Percentiles rank a stretch among this genome's conserved stretches.
These are phyloP conservation scores for Achlya hypogyna DNA, from an alignment of 352 stramenopile species.

Conservation along the genomic window DNA sequence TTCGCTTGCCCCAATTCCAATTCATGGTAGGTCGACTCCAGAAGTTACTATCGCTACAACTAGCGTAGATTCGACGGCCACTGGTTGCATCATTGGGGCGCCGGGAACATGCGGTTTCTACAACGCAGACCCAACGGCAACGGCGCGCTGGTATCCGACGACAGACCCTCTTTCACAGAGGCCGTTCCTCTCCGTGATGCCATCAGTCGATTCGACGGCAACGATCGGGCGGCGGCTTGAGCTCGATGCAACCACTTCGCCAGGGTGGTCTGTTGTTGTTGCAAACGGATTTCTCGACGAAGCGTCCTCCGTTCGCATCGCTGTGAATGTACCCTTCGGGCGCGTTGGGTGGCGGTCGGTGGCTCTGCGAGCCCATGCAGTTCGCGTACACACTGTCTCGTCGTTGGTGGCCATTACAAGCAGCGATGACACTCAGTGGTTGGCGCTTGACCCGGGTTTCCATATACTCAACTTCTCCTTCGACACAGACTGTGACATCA, in stretches of 20 bases:
- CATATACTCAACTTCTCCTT: background rate
- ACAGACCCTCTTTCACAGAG: background rate
- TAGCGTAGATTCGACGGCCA: background rate
- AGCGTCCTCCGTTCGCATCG: background rate
- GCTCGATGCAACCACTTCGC: no score
- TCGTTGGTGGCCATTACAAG: no score
- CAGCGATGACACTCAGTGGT: background rate
- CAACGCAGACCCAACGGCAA: background rate
- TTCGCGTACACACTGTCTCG: no score
- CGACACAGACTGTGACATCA: background rate
- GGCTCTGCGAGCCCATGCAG: no score
- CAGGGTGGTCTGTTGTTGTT: background rate
- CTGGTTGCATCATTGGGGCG: background rate
- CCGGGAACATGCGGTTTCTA: background rate
- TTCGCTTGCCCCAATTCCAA: background rate
- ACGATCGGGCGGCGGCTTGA: no score
- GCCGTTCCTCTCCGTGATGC: background rate
- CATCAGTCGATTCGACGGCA: background rate
- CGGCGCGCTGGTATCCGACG: background rate
- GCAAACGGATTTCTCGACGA: background rate
- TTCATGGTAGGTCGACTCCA: background rate
- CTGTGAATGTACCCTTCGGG: background rate
- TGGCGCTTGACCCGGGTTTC: background rate
- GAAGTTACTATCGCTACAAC: no score
- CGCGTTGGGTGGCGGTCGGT: background rate